Percentiles rank a stretch among this genome's conserved stretches.
Evolutionary conservation across 495 filamentous ascomycete species (phyloP).

Genomic region (Trichodelitschia bisporula): DNA sequence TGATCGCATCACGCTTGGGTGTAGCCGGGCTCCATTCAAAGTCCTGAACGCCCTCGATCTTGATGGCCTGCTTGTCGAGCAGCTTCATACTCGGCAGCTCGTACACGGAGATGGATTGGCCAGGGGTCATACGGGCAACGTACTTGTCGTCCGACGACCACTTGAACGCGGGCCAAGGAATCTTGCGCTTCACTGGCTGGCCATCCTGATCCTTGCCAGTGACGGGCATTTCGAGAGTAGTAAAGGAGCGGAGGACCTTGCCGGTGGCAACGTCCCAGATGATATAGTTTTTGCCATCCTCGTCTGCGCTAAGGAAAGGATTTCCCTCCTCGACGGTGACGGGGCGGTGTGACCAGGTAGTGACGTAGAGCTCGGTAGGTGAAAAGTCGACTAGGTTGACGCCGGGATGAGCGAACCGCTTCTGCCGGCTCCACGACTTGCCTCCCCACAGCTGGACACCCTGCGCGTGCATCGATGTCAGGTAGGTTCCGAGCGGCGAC

Average conservation of each 20-base stretch:
- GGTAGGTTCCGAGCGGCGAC: conserved; percentile 83
- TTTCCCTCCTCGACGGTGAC: conserved; percentile 78
- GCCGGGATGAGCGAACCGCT: conserved; percentile 79
- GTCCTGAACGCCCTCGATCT: conserved; percentile 88
- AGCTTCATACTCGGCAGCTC: conserved; percentile 82
- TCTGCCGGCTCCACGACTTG: conserved; percentile 63
- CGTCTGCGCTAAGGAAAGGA: conserved; percentile 58
- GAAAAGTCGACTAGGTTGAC: conserved; percentile 95
- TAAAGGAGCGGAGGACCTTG: conserved; percentile 78
- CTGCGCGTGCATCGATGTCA: conserved; percentile 82
- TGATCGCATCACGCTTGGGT: conserved; percentile 51
- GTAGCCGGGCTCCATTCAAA: conserved; percentile 90
- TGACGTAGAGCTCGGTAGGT: conserved; percentile 74
- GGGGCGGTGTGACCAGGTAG: conserved; percentile 85
- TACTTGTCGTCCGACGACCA: conserved; percentile 97
- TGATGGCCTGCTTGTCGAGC: conserved; percentile 68
- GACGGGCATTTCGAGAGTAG: conserved; percentile 52
- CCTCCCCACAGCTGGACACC: conserved; percentile 96
- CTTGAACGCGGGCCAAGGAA: conserved; percentile 97
- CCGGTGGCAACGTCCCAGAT: conserved; percentile 90
- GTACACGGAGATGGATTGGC: conserved; percentile 77
- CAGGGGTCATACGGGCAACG: conserved; percentile 73
- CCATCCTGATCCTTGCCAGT: conserved; percentile 31
- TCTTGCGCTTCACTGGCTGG: conserved; percentile 60
- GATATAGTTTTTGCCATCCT: conserved; percentile 97